Evolutionary conservation across 2,329 filamentous ascomycete genomes (phyloP).

Genomic region (Stachybotrys echinatus): DNA sequence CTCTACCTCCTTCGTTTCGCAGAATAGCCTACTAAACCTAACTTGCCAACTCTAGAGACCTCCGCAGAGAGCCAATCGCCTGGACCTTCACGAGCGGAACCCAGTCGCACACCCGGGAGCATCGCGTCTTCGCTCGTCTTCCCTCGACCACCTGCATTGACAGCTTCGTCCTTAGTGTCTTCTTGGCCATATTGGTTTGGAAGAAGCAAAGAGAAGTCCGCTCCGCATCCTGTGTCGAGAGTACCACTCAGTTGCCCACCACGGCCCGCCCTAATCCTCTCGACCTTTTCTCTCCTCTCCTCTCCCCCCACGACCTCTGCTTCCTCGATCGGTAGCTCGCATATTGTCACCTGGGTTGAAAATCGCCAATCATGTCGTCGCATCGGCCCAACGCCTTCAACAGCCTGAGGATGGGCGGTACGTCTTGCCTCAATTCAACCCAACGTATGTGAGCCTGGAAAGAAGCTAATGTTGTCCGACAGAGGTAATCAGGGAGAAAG

Average conservation of each 20-base stretch:
- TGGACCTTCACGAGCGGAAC: background rate
- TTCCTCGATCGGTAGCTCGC: conserved; percentile 18
- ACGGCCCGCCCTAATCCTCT: conserved; percentile 25
- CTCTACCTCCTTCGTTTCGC: too few relatives aligned
- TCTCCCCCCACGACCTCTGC: conserved; percentile 13
- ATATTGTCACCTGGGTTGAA: conserved; percentile 17
- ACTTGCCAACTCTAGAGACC: background rate
- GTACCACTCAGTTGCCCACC: conserved; percentile 22
- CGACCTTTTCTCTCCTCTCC: conserved; percentile 21
- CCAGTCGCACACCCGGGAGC: background rate
- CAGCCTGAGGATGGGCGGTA: conserved; percentile 93
- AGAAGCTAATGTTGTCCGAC: conserved; percentile 18
- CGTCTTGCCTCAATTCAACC: conserved; percentile 37
- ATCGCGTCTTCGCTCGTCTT: background rate
- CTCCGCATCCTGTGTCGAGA: background rate
- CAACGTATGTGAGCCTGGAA: conserved; percentile 6
- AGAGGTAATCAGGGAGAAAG: conserved; percentile 99
- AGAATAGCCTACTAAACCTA: too few relatives aligned
- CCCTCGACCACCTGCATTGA: background rate
- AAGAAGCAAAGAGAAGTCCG: background rate
- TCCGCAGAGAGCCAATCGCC: background rate
- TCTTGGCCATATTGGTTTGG: background rate
- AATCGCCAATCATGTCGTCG: conserved; percentile 64
- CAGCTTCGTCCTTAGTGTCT: background rate
- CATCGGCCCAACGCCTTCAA: conserved; percentile 87